Percentiles rank a stretch among this genome's conserved stretches.
Evolutionary conservation across 2,329 filamentous ascomycete species (phyloP).

Genomic region (Aureobasidium melanogenum): DNA sequence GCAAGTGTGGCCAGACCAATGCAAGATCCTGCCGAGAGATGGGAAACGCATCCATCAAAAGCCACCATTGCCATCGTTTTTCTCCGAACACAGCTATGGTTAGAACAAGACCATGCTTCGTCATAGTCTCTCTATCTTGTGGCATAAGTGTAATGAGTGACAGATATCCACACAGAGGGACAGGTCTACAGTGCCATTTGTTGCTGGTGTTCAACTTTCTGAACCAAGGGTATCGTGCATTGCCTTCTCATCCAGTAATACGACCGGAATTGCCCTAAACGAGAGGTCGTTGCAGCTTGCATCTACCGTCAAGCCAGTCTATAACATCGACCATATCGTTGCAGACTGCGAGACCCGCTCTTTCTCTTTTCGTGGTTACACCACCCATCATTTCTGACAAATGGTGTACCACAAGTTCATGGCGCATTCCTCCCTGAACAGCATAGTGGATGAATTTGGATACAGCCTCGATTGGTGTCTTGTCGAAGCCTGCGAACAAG

Average conservation of each 20-base stretch:
- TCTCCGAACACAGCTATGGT: too few relatives aligned
- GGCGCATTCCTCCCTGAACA: constrained; percentile 31
- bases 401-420: constrained; percentile 56
- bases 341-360: constrained; percentile 41
- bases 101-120: too few relatives aligned
- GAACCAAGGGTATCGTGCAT: too few relatives aligned
- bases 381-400: constrained; percentile 56
- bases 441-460: constrained; percentile 54
- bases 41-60: too few relatives aligned
- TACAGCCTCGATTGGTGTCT: constrained; percentile 55
- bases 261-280: not conserved
- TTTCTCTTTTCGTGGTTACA: constrained; percentile 50
- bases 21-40: too few relatives aligned
- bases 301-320: constrained; percentile 25
- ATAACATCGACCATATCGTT: constrained; percentile 28
- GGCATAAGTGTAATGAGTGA: too few relatives aligned
- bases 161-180: too few relatives aligned
- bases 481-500: constrained; percentile 49
- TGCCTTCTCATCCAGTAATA: too few relatives aligned
- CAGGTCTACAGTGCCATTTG: not conserved
- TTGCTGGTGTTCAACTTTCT: not conserved
- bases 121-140: too few relatives aligned
- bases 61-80: too few relatives aligned
- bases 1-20: not conserved
- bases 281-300: constrained; percentile 1